Base-by-base conservation (phyloP, 2,329 filamentous ascomycete genomes). In the Pseudogymnoascus sp. region DNA sequence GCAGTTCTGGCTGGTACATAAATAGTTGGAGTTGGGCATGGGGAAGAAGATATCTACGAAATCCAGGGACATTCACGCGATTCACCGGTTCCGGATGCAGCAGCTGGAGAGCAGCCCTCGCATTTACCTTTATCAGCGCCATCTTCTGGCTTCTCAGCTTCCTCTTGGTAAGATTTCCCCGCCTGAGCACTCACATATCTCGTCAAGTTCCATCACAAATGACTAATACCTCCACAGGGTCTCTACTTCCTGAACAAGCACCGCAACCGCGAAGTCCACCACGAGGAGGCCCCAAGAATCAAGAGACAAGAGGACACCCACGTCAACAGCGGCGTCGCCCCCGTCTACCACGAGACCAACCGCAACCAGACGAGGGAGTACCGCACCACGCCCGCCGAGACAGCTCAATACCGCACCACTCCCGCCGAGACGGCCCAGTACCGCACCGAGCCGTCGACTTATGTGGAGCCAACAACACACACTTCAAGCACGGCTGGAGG, bases 101-200 rank as follows among this genome's bases (percentile, higher is more conserved):
- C 38, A 59, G 17, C 31, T 61, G 59, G 59, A 29, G 15, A 35
- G 42, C 59, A 35, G n/a, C 41, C n/a, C 41, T 62, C 5, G 61
- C 55, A 35, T 62, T 36, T 12, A n/a, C 6, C 17, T 61, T 62
- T 21, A 61, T 62, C 10, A 51, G 55, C 3, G 55, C 55, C 12
- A 41, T 58, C 51, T 60, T 60, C 25, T 62, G 61, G 61, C 59
- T 62, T 21, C 12, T 60, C 15, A 62, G 61, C 31, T 58, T 58
- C 27, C n/a, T 44, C 31, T 15, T 62, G 25, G 61, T 62, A 61
- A 38, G 61, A 31, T 61, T 62, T 12, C 15, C 35, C 35, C 33
- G 4, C 33, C 13, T 15, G 8, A 17, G 44, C 12, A 31, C 17
- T 51, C 44, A 3, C 27, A 29, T 4, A 33, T 17, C 27, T 5